Evolutionary conservation across 2,329 filamentous ascomycete species (phyloP), one percentile per base, ranked within the genome.

Genomic region (Metarhizium anisopliae): DNA sequence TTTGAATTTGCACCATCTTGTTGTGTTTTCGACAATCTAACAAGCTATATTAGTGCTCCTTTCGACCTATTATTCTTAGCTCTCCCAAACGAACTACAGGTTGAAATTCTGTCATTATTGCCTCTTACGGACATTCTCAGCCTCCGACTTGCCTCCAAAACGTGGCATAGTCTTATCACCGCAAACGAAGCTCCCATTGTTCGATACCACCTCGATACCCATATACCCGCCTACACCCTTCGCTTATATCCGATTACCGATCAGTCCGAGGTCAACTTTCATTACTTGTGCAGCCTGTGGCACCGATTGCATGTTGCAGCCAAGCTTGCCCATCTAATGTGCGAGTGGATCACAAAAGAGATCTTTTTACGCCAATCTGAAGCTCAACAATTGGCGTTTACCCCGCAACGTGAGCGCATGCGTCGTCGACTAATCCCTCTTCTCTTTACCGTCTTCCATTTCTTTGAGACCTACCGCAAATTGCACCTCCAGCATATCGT

Each of bases 401-500:
- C 80, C 18, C 77, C 80, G 1, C 82, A 86, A 63, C 74, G 77
- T 59, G 80, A 83, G 66, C 77, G 83, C 14, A 86, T 86, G 83
- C 80, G 82, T 51, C 80, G 82, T 58, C 77, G 83, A 52, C 70
- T 86, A 8, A 83, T 85, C 55, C 83, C 83, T 1, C 66, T 85
- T 7, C 73, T 86, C 16, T 86, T 86, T 60, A 85, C 82, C 13
- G 73, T 85, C 29, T 86, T 86, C 60, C 83, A 86, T 65, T 86
- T 86, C 63, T 86, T 86, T 64, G 83, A 86, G 65, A 83, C 75
- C 1, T 85, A 84, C 63, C 79, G 83, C 56, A 77, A 74, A 43
- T 70, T 84, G 2, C 82, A 86, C 60, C 66, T 84, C 7, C 70
- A 81, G 60, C 80, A 82, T 58, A 74, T 86, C 29, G 70, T 72